Base-by-base conservation (phyloP, 208 protist genomes). In the Leishmania mexicana region DNA sequence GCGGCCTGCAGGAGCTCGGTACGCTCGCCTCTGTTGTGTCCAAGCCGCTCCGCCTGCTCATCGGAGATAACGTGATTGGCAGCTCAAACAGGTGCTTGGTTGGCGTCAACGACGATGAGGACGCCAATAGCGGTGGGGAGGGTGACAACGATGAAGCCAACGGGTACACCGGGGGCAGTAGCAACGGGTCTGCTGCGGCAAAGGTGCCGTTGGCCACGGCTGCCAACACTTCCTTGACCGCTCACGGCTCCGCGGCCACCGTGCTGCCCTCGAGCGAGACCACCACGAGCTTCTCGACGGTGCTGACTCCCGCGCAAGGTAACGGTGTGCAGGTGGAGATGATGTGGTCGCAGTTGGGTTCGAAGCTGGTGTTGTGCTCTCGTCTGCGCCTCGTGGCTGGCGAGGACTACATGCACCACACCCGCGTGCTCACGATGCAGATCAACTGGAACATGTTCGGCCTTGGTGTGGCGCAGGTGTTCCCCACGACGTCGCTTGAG, bases 381-480 rank as follows among this genome's bases (percentile, higher is more conserved):
- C 84, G 76, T n/a, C 83, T 94, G 70, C 83, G 74, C 58, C 76
- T 93, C n/a, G 28, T 83, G 6, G n/a, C 71, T 31, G 90, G 89
- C 51, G 90, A 93, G 5, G 88, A 93, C 70, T 93, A 87, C 68
- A 72, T 90, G 47, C 83, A 70, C 15, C 84, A 84, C 65, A 80
- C 84, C 21, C 80, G 76, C 49, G 73, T 95, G 21, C 35, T 60
- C 10, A 83, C 81, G 31, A 74, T 95, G 75, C 92, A 95, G 78
- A 80, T 95, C 19, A 93, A 94, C 78, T 81, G 89, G 72, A 95
- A 95, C 80, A 87, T 88, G 78, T 91, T 92, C 75, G 86, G 88
- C 60, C 87, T 95, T 73, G 92, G 90, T 19, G 73, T 95, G 8
- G 81, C 86, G 60, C 89, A 95, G 75, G 87, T 87, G 31, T 91